Conservation (phyloP, 768 basidiomycete species). For the Trametes meyenii region DNA sequence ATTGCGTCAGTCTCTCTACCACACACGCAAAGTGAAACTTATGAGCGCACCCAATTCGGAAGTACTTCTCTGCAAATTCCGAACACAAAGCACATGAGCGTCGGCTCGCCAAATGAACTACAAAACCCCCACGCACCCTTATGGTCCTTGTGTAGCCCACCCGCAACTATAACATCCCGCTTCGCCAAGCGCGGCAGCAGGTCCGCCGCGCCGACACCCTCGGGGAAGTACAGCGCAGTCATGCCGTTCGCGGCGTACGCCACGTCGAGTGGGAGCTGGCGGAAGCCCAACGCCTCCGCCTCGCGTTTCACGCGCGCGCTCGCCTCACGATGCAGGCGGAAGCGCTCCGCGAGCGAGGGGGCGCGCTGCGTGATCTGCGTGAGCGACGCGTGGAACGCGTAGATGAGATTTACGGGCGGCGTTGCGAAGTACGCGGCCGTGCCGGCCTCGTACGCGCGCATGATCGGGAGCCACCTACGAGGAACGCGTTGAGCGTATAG, state of each 20-base stretch:
- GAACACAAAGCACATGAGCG: slow-evolving; percentile 11
- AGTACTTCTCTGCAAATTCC: slow-evolving; percentile 70
- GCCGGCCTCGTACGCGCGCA: slow-evolving; percentile 89
- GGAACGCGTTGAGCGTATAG: neutral
- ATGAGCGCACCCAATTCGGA: slow-evolving; percentile 76
- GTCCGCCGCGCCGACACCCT: slow-evolving; percentile 75
- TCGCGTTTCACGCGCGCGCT: slow-evolving; percentile 70
- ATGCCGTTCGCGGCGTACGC: slow-evolving; percentile 87
- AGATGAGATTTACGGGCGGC: slow-evolving; percentile 92
- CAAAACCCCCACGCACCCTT: slow-evolving; percentile 55
- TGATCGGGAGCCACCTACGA: slow-evolving; percentile 84
- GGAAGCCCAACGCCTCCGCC: slow-evolving; percentile 68
- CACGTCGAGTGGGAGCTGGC: slow-evolving; percentile 64
- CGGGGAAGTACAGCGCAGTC: slow-evolving; percentile 89
- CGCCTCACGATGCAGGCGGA: slow-evolving; percentile 71
- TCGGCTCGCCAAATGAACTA: neutral
- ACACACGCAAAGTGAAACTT: neutral
- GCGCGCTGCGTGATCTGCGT: slow-evolving; percentile 62
- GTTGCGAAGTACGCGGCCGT: slow-evolving; percentile 91
- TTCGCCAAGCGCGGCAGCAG: slow-evolving; percentile 74
- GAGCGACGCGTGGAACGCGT: slow-evolving; percentile 87
- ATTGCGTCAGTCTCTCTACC: neutral
- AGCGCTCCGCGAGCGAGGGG: slow-evolving; percentile 75
- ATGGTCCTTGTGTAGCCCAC: slow-evolving; percentile 81
- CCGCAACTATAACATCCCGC: slow-evolving; percentile 80